Evolutionary conservation across 371 early-diverging fungal genomes (phyloP), one percentile per base, ranked within the genome.

Genomic region (Sporodiniella umbellata): DNA sequence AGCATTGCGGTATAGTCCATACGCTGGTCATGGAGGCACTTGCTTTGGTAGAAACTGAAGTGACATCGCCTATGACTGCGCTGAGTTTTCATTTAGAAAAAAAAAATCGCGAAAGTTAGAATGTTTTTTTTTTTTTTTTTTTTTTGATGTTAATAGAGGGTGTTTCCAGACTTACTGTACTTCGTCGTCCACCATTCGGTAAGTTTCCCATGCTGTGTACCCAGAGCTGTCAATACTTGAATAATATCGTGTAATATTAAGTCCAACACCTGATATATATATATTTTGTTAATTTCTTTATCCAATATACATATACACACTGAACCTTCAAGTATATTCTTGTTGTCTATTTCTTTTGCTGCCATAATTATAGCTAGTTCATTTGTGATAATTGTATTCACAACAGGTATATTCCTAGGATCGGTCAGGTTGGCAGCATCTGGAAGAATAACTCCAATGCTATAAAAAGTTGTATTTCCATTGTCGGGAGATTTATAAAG

Each of bases 1-100:
- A 70, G 31, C 75, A 74, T 52, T 74, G 75, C 1, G 75, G 75
- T 42, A 74, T 60, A 8, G 56, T 45, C 39, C 49, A 49, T 14
- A 66, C 31, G 10, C 75, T 56, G 12, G 70, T 68, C 30, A 74
- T 58, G 10, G 65, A 57, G 15, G 71, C 75, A 26, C 64, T 66
- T 15, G 55, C 47, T 42, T 61, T 57, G 11, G 75, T 66, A 54
- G 62, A 59, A 7, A 21, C 10, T 6, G 70, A 65, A 8, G 58
- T 31, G 50, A 66, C 66, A 45, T 74, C 75, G 15, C 75, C 75
- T 46, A 74, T 61, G 1, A 74, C 62, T 11, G 75, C 75, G 37
- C 75, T 71, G 22, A n/a, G 26, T 15, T 28, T 28, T 10, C 30
- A 4, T 10, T 10, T 4, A 10, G 30, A 28, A 28, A 28, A 12